Evolutionary conservation across 495 filamentous ascomycete species (phyloP).

Genomic region (Penicillium herquei): DNA sequence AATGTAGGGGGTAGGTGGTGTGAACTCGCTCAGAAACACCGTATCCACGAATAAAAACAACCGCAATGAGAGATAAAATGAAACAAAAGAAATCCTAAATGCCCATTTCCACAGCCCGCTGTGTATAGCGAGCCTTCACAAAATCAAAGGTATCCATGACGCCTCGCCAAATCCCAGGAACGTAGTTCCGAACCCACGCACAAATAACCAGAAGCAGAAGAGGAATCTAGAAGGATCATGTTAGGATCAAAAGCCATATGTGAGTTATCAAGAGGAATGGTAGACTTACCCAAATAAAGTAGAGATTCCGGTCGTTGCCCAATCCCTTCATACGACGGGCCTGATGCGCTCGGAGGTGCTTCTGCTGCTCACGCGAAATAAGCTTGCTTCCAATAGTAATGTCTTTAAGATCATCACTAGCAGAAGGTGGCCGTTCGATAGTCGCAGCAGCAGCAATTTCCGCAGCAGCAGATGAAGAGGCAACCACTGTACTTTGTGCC

Average conservation of each 20-base stretch:
- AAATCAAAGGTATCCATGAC: constrained; percentile 46
- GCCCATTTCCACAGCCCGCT: constrained; percentile 39
- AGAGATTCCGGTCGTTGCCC: constrained; percentile 63
- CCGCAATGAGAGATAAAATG: constrained; percentile 19
- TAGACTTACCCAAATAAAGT: constrained; percentile 3
- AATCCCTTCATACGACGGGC: constrained; percentile 72
- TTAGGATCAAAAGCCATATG: background rate
- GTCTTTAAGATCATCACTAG: constrained; percentile 40
- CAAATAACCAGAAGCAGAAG: constrained; percentile 62
- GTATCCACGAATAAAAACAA: constrained; percentile 15
- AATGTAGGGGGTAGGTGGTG: constrained; percentile 6
- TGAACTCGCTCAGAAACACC: constrained; percentile 24
- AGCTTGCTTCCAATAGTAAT: constrained; percentile 45
- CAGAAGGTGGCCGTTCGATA: constrained; percentile 40
- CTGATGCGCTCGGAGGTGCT: constrained; percentile 67
- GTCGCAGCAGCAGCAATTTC: constrained; percentile 14
- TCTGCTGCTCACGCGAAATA: constrained; percentile 70
- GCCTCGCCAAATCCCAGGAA: constrained; percentile 52
- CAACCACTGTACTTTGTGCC: constrained; percentile 41
- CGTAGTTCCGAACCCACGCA: constrained; percentile 61
- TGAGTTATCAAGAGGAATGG: background rate
- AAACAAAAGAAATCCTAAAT: constrained; percentile 24
- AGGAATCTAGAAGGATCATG: constrained; percentile 26
- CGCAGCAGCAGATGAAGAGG: constrained; percentile 14
- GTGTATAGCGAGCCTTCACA: constrained; percentile 42